Percentiles rank a stretch among this genome's conserved stretches.
These are phyloP conservation scores for Epichloe typhina DNA, from an alignment of 2,329 filamentous ascomycete genomes.

Conservation along the genomic window DNA sequence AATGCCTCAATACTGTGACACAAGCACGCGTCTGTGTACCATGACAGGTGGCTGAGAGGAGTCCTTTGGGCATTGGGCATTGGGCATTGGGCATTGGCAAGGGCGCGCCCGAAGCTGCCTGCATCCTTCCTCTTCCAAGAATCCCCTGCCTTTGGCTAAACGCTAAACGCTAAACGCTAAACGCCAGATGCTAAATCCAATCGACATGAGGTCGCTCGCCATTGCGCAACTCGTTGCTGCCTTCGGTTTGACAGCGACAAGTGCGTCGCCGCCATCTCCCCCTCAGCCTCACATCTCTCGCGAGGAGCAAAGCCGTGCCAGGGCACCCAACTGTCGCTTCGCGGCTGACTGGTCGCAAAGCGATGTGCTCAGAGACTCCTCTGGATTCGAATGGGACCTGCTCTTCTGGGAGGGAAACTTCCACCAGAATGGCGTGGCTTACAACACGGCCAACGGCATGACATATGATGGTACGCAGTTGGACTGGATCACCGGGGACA, in stretches of 20 bases:
- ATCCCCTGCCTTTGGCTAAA: neutral
- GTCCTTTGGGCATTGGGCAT: no score
- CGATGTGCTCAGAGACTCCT: conserved; percentile 15
- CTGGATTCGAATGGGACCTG: conserved; percentile 22
- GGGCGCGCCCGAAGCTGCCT: no score
- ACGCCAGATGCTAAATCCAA: no score
- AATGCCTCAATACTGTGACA: no score
- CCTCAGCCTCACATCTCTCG: neutral
- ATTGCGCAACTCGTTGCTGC: neutral
- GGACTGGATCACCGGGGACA: conserved; percentile 23
- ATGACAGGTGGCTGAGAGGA: no score
- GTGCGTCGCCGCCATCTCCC: neutral
- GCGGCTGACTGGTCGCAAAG: conserved; percentile 17
- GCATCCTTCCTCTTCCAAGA: no score
- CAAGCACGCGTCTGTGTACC: no score
- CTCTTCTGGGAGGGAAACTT: conserved; percentile 32
- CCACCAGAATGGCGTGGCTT: conserved; percentile 26
- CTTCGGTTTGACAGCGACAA: neutral
- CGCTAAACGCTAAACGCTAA: neutral
- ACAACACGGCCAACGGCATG: conserved; percentile 28
- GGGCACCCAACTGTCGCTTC: conserved; percentile 17
- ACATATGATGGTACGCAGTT: conserved; percentile 27
- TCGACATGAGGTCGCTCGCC: neutral
- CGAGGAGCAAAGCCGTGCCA: neutral
- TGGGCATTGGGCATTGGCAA: no score